Percentiles rank a stretch among this genome's conserved stretches.
These are phyloP conservation scores for Venturiaceae sp. DNA, from an alignment of 2,329 filamentous ascomycete species.

Conservation along the genomic window DNA sequence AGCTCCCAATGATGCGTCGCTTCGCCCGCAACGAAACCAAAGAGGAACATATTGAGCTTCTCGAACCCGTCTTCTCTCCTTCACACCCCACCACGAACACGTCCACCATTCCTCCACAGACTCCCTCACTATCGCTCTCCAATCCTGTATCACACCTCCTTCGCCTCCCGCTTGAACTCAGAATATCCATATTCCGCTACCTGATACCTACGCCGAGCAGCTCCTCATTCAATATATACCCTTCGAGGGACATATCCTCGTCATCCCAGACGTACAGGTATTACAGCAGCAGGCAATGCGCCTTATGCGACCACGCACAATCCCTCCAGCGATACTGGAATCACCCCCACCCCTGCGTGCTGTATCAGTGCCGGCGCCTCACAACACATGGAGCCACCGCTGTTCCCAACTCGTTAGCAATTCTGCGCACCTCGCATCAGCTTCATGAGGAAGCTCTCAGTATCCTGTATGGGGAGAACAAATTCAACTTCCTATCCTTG, in stretches of 20 bases:
- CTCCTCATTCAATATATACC: conserved; percentile 11
- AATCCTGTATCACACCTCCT: conserved; percentile 18
- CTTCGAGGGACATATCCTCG: not conserved
- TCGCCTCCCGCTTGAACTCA: conserved; percentile 27
- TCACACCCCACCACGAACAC: not conserved
- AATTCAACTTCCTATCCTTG: conserved; percentile 24
- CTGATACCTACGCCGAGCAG: conserved; percentile 21
- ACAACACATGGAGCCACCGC: not conserved
- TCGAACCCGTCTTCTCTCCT: not conserved
- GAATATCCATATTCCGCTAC: conserved; percentile 27
- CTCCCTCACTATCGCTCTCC: not conserved
- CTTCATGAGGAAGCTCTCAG: conserved; percentile 28
- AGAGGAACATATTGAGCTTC: not conserved
- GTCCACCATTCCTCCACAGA: not conserved
- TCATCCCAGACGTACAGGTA: conserved; percentile 9
- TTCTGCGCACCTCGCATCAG: conserved; percentile 25
- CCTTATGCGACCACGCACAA: conserved; percentile 38
- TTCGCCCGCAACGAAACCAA: not conserved
- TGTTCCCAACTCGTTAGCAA: conserved; percentile 16
- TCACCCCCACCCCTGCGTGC: not conserved
- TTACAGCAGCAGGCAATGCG: conserved; percentile 20
- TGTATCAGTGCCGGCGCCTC: not conserved
- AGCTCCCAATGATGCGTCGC: not conserved
- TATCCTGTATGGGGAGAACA: conserved; percentile 27
- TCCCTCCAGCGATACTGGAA: conserved; percentile 18